Evolutionary conservation across 768 basidiomycete genomes (phyloP).

Genomic region (Chlorophyllum brunneum): DNA sequence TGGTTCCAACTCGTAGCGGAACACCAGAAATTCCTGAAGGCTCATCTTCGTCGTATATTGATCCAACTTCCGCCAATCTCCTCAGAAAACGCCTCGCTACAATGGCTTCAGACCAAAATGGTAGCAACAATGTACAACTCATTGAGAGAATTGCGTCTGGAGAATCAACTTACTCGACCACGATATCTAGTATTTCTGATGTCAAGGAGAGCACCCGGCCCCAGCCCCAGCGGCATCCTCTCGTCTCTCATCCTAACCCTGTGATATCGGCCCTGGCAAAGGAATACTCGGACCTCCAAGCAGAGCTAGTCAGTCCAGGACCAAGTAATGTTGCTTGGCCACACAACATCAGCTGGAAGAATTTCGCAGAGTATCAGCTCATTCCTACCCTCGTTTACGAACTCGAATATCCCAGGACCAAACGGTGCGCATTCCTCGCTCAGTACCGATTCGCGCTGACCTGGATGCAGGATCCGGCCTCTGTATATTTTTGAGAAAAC

Average conservation of each 20-base stretch:
- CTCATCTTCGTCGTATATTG: constrained; percentile 47
- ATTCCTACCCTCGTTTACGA: constrained; percentile 95
- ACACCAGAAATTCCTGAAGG: constrained; percentile 45
- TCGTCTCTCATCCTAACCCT: constrained; percentile 64
- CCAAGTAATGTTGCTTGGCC: constrained; percentile 73
- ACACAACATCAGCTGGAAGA: constrained; percentile 73
- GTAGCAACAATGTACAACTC: constrained; percentile 13
- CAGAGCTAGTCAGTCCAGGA: constrained; percentile 73
- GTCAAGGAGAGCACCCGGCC: constrained; percentile 10
- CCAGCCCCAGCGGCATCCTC: constrained; percentile 33
- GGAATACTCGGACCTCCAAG: constrained; percentile 71
- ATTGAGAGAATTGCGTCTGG: constrained; percentile 1
- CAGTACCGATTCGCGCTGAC: background rate
- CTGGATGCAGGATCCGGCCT: constrained; percentile 55
- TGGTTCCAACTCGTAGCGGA: constrained; percentile 30
- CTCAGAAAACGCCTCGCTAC: constrained; percentile 56
- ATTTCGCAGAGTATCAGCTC: constrained; percentile 83
- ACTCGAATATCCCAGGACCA: constrained; percentile 91
- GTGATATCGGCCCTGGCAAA: constrained; percentile 66
- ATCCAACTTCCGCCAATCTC: constrained; percentile 45
- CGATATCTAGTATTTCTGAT: constrained; percentile 3
- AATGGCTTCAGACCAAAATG: constrained; percentile 28
- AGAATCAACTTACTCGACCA: background rate
- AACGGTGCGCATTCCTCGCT: constrained; percentile 44
- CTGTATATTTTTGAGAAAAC: constrained; percentile 80